A percentile compares a stretch with the other conserved stretches of the same genome.
phyloP scores from a whole-genome alignment of 306 rosid species.

The Prunus persica region Prunus_persica_NCBIv2 NC_034013.1:13444501-13445000 shows the following conservation, averaged over 20 bases:
- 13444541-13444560: background rate
- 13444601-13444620: constrained; percentile 9
- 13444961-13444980: background rate
- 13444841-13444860: background rate
- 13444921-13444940: background rate
- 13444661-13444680: background rate
- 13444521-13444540: background rate
- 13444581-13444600: constrained; percentile 5
- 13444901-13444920: background rate
- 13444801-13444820: background rate
- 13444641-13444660: background rate
- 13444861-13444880: background rate
- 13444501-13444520: background rate
- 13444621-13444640: constrained; percentile 13
- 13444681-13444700: background rate
- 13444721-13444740: background rate
- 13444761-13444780: background rate
- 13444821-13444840: background rate
- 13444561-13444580: background rate
- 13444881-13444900: background rate
- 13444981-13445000: background rate
- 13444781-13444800: background rate
- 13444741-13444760: background rate
- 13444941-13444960: background rate
- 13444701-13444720: background rate